phyloP scores from a whole-genome alignment of 495 filamentous ascomycete species.

The Thozetella sp. region DNA sequence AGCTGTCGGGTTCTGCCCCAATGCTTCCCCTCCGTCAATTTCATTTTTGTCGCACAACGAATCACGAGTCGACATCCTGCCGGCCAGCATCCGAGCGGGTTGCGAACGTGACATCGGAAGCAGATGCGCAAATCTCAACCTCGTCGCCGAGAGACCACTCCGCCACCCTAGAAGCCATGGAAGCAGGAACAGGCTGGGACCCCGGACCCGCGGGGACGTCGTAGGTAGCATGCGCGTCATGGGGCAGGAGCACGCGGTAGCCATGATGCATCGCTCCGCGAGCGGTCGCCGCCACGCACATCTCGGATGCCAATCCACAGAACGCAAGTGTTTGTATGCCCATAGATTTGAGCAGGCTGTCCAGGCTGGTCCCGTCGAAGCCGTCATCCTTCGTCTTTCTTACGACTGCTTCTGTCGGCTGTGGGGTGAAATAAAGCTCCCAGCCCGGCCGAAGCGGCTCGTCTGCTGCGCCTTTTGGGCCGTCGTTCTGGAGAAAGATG shows the following conservation, averaged over 20 bases:
- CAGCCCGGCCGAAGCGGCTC: neutral
- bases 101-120: neutral
- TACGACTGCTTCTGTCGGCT: neutral
- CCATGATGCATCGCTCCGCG: neutral
- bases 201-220: neutral
- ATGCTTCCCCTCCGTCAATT: too few species aligned
- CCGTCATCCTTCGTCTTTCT: neutral
- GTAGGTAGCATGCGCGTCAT: slow-evolving; percentile 1
- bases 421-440: neutral
- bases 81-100: neutral
- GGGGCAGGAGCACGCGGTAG: neutral
- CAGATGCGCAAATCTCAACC: neutral
- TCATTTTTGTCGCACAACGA: too few species aligned
- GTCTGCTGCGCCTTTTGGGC: neutral
- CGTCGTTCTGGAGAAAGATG: neutral
- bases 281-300: neutral
- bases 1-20: too few species aligned
- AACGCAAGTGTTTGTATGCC: neutral
- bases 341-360: neutral
- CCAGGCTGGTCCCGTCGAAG: neutral
- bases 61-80: neutral
- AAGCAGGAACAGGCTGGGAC: neutral
- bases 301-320: neutral
- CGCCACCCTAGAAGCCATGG: neutral
- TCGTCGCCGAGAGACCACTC: neutral